Base-by-base conservation (phyloP, 108 stramenopile species). In the Fragilaria crotonensis region DNA sequence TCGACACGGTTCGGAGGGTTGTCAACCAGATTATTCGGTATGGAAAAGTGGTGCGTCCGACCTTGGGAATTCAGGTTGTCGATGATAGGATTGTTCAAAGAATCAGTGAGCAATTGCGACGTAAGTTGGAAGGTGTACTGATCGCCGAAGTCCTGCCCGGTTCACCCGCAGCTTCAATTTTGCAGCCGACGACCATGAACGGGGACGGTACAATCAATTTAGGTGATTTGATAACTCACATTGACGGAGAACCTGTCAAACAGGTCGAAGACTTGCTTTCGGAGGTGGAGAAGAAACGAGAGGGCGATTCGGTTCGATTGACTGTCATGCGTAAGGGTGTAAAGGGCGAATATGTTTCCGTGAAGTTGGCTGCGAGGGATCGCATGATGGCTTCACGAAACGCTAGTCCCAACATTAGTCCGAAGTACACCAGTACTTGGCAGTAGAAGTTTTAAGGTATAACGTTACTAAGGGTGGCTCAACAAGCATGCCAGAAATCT, bases 1-100 rank as follows among this genome's bases (percentile, higher is more conserved):
- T 88, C 4, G 89, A 90, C 62, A 89, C 87, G 11, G 74, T 89
- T 30, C 62, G 84, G 48, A 41, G 79, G 17, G 80, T 88, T 22
- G 84, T 85, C 55, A 87, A 78, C 64, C 75, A 84, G 48, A 71
- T 94, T 48, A 90, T 94, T 51, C 58, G 66, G 14, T 71, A 89
- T 50, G 89, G 92, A 5, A 65, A 73, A n/a, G 81, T 85, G 5
- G 72, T 76, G 26, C 72, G 89, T 0, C 89, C 93, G n/a, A 76
- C 84, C 14, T 63, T 94, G 56, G 93, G 93, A 21, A 87, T 91
- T 29, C 74, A 81, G 41, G 69, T 85, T 50, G 77, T 75, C 4
- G 80, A 81, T 30, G 80, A 85, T 48, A 49, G 78, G 44, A 61
- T 85, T 1, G 62, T 67, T 0, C 67, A 66, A 23, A 64, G 62